Base-by-base conservation (phyloP, 371 early-diverging fungal genomes). In the Saksenaea vasiformis region DNA sequence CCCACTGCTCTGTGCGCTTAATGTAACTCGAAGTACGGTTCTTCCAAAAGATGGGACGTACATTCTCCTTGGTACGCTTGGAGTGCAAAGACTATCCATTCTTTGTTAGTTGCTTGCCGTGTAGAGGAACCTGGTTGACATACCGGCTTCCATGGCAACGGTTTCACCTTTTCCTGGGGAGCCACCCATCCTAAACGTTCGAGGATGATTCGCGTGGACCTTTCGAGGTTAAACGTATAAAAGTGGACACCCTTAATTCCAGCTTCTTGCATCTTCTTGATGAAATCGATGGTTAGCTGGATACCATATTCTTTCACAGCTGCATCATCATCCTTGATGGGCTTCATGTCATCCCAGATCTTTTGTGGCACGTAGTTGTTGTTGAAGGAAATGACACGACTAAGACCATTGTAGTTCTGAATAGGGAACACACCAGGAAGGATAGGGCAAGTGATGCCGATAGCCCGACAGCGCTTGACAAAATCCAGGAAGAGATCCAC, bases 21-120 rank as follows among this genome's bases (percentile, higher is more conserved):
- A 97, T 90, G 80, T 98, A 97, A 70, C 92, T 92, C 68, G 91
- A 88, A 55, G 93, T 85, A 41, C 96, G 90, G 80, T 98, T 96
- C 79, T 90, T 91, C 98, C 98, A 97, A 74, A 97, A 98, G 67
- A 97, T 97, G 17, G 98, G 98, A 19, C 97, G 94, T 41, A 98
- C 97, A 62, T 86, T 93, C 78, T 98, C 97, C 72, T 93, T 92
- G 41, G 90, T 89, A 44, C 96, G 91, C 72, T 94, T 95, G 67
- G 87, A 80, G 28, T 86, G 86, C 59, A 91, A 81, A 36, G 90
- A 47, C 51, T 22, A 17, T 10, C 3, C 8, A 7, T 19, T 10
- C 10, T 19, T 8, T 19, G 22, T 47, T 47, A 47, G 27, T 7
- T 8, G 66, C 31, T 60, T 59, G 43, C 1, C 13, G 38, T 36